Evolutionary conservation across 192 early-diverging fungal species (phyloP).

Genomic region (Umbelopsis ramanniana): DNA sequence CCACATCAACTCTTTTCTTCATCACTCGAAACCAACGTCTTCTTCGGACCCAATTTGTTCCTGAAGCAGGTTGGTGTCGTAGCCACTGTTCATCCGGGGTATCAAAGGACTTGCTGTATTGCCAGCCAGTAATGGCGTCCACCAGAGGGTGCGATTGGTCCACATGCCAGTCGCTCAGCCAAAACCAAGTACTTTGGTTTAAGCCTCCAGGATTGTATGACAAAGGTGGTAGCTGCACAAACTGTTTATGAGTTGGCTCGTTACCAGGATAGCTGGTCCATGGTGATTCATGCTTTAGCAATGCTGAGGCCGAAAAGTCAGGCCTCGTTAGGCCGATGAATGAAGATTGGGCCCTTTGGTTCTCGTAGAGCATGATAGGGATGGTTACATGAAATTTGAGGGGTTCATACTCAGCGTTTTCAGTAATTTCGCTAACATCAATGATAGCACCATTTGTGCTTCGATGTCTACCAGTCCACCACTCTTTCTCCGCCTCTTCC

Average conservation of each 20-base stretch:
- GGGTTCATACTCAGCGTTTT: not conserved
- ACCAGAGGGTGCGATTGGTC: not conserved
- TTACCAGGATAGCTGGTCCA: slow-evolving; percentile 13
- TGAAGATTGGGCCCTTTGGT: not conserved
- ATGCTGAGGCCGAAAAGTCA: not conserved
- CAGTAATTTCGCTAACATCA: not conserved
- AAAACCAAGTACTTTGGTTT: slow-evolving; percentile 2
- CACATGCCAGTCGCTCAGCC: slow-evolving; percentile 12
- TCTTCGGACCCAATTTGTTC: slow-evolving; percentile 2
- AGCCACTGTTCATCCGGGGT: slow-evolving; percentile 1
- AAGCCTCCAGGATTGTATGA: not conserved
- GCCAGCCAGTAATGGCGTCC: not conserved
- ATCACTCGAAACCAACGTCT: slow-evolving; percentile 11
- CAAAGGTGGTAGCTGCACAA: not conserved
- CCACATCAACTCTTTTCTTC: slow-evolving; percentile 4
- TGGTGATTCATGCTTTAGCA: not conserved
- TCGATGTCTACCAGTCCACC: slow-evolving; percentile 37
- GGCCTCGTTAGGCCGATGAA: not conserved
- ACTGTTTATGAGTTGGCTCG: not conserved
- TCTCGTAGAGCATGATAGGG: not conserved
- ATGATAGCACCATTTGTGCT: not conserved
- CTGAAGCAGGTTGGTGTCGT: not conserved
- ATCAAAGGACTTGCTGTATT: slow-evolving; percentile 16
- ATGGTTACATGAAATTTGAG: slow-evolving; percentile 10
- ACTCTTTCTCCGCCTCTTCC: slow-evolving; percentile 54